Conservation (phyloP, 2,329 filamentous ascomycete species). For the Aureobasidium mangrovei region DNA sequence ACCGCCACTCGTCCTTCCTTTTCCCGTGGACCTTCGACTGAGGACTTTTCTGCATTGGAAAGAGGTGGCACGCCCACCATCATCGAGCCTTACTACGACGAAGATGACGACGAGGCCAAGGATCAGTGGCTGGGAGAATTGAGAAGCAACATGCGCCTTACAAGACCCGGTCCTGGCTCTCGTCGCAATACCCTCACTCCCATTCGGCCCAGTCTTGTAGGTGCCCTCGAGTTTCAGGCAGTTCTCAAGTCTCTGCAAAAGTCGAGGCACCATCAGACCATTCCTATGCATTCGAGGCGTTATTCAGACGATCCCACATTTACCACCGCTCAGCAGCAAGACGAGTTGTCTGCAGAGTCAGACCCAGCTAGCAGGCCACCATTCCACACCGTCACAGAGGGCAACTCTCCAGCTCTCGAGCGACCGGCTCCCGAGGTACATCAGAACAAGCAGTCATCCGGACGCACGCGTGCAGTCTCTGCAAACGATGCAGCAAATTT, state of each 20-base stretch:
- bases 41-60: conserved; percentile 57
- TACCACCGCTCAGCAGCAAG: conserved; percentile 38
- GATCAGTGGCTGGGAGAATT: conserved; percentile 67
- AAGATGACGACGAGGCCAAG: conserved; percentile 55
- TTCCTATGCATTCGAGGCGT: conserved; percentile 58
- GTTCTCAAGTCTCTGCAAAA: conserved; percentile 80
- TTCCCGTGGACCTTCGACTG: conserved; percentile 42
- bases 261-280: conserved; percentile 65
- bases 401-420: background rate
- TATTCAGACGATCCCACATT: conserved; percentile 57
- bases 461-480: conserved; percentile 46
- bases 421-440: conserved; percentile 22
- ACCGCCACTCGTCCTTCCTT: conserved; percentile 29
- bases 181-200: conserved; percentile 69
- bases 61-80: conserved; percentile 38
- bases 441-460: conserved; percentile 18
- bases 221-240: conserved; percentile 86
- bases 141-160: conserved; percentile 85
- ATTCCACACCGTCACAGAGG: conserved; percentile 19
- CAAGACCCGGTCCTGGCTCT: conserved; percentile 55
- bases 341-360: conserved; percentile 40
- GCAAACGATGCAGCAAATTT: conserved; percentile 47
- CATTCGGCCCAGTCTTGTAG: conserved; percentile 86
- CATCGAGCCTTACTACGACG: conserved; percentile 49
- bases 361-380: conserved; percentile 36